Conservation (phyloP, 2,329 filamentous ascomycete species). For the Ceratocystis ficicola region DNA sequence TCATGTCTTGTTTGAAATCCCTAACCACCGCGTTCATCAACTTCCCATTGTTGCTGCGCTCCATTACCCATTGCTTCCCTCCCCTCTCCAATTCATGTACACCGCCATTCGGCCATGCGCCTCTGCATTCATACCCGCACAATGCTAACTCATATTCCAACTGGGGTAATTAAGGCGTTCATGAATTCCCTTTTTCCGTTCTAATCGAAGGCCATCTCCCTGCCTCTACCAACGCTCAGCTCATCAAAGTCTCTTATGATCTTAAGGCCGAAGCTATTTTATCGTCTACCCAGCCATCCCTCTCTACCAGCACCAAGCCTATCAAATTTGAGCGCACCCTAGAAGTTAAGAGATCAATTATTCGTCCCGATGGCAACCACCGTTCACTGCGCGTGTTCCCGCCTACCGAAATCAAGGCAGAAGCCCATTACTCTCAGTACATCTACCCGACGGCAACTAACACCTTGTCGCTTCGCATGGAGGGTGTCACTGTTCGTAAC, state of each 20-base stretch:
- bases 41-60: no score
- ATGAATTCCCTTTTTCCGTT: constrained; percentile 81
- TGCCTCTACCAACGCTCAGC: constrained; percentile 60
- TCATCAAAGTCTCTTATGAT: constrained; percentile 66
- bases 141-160: constrained; percentile 24
- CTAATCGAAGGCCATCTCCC: constrained; percentile 78
- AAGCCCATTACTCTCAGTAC: constrained; percentile 67
- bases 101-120: constrained; percentile 15
- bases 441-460: constrained; percentile 79
- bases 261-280: constrained; percentile 56
- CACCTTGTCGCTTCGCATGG: constrained; percentile 65
- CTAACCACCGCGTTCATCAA: neutral
- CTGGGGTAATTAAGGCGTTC: constrained; percentile 38
- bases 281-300: constrained; percentile 46
- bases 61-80: neutral
- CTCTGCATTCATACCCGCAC: neutral
- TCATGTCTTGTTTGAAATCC: neutral
- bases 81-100: constrained; percentile 7
- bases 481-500: constrained; percentile 67
- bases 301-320: constrained; percentile 26
- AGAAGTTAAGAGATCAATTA: constrained; percentile 65
- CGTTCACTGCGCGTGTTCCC: constrained; percentile 90
- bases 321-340: constrained; percentile 57
- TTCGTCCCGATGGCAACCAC: constrained; percentile 62
- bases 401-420: constrained; percentile 83